Evolutionary conservation across 164 flowering plant species (phyloP).

Genomic region (Vitis cinerea): DNA sequence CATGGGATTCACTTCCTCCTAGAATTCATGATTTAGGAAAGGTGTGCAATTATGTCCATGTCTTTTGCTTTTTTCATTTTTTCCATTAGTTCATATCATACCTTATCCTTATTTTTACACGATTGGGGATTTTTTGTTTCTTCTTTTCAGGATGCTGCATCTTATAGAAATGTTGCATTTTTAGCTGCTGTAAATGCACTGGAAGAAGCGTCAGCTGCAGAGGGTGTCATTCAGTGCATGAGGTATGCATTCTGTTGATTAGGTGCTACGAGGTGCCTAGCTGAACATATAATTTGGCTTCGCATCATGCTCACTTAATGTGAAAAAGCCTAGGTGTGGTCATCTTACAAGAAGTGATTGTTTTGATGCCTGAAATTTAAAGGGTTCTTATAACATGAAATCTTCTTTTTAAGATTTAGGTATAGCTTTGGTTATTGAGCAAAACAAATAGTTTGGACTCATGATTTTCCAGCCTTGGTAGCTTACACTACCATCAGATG

Average conservation of each 20-base stretch:
- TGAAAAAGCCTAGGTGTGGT: neutral
- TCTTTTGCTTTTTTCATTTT: neutral
- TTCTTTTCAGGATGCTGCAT: constrained; percentile 41
- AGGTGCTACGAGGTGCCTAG: neutral
- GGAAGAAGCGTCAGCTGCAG: constrained; percentile 61
- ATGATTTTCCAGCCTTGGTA: too few species aligned
- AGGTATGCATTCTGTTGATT: constrained; percentile 31
- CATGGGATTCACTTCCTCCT: constrained; percentile 43
- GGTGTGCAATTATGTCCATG: constrained; percentile 24
- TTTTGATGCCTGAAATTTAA: too few species aligned
- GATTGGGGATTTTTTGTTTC: neutral
- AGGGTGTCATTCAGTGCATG: constrained; percentile 46
- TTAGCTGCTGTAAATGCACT: constrained; percentile 48
- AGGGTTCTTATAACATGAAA: too few species aligned
- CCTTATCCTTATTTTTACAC: neutral
- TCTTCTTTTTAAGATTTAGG: too few species aligned
- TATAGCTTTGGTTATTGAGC: too few species aligned
- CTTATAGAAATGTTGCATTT: constrained; percentile 40
- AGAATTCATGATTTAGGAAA: constrained; percentile 44
- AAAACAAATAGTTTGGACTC: too few species aligned
- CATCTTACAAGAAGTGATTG: too few species aligned
- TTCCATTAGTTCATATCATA: neutral
- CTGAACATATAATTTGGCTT: neutral
- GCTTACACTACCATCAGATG: too few species aligned
- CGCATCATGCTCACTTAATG: neutral